These are phyloP conservation scores for Bipolaris bicolor DNA, from an alignment of 2,329 filamentous ascomycete species.

Conservation along the genomic window DNA sequence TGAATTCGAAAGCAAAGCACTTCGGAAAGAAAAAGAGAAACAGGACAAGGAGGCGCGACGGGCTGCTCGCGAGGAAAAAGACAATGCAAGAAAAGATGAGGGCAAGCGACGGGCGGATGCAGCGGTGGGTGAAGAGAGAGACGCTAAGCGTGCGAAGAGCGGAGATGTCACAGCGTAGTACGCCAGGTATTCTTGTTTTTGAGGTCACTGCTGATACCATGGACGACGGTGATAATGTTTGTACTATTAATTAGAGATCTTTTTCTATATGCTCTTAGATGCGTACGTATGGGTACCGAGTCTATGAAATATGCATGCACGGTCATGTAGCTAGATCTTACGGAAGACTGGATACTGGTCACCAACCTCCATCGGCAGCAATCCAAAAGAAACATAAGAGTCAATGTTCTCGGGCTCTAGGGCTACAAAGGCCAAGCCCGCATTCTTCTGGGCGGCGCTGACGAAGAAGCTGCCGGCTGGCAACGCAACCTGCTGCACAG, in stretches of 20 bases:
- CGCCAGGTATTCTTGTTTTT: background rate
- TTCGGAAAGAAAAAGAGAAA: conserved; percentile 86
- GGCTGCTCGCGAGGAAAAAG: conserved; percentile 37
- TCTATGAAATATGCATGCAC: background rate
- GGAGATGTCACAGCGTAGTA: conserved; percentile 23
- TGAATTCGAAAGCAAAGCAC: conserved; percentile 95
- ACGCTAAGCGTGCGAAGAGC: conserved; percentile 42
- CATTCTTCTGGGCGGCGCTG: conserved; percentile 47
- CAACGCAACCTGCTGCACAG: conserved; percentile 33
- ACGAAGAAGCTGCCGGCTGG: conserved; percentile 45
- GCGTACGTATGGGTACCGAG: background rate
- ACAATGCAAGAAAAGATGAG: conserved; percentile 36
- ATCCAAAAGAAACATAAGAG: conserved; percentile 46
- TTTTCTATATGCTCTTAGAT: too few relatives aligned
- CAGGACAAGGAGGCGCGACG: conserved; percentile 62
- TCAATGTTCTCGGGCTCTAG: conserved; percentile 49
- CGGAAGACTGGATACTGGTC: conserved; percentile 46
- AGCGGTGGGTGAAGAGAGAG: conserved; percentile 37
- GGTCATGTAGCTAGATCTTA: conserved; percentile 13
- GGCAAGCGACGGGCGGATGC: conserved; percentile 45
- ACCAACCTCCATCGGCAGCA: conserved; percentile 45
- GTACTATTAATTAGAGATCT: background rate
- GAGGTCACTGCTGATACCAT: background rate
- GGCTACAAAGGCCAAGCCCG: conserved; percentile 46
- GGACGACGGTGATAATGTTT: conserved; percentile 4